phyloP scores from a whole-genome alignment of 2,329 filamentous ascomycete species.

The Scytalidium lignicola region DNA sequence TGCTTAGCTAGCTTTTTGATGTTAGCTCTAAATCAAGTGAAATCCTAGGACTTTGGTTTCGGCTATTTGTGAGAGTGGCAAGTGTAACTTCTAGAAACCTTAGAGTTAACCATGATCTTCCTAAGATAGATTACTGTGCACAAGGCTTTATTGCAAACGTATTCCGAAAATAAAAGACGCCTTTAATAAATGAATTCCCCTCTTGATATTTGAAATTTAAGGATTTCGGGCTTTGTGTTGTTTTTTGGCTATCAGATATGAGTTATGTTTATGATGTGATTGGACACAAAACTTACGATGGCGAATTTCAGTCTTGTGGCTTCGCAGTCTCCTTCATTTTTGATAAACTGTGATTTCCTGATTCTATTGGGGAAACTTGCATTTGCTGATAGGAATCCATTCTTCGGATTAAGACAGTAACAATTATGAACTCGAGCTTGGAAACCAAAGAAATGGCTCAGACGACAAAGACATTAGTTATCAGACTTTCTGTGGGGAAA shows the following conservation, averaged over 20 bases:
- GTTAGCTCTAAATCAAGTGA: slow-evolving; percentile 49
- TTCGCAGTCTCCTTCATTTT: slow-evolving; percentile 15
- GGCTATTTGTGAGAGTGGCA: slow-evolving; percentile 57
- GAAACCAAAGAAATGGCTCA: slow-evolving; percentile 23
- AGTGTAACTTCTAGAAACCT: slow-evolving; percentile 67
- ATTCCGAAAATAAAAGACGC: slow-evolving; percentile 72
- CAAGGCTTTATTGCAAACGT: slow-evolving; percentile 62
- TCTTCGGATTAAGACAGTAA: slow-evolving; percentile 20
- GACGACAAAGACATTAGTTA: slow-evolving; percentile 22
- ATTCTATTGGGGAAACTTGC: slow-evolving; percentile 19
- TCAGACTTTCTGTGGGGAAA: slow-evolving; percentile 14
- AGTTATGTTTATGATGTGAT: slow-evolving; percentile 53
- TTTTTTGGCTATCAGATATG: slow-evolving; percentile 37
- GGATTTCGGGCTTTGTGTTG: slow-evolving; percentile 38
- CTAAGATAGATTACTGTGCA: slow-evolving; percentile 52
- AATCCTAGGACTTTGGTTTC: slow-evolving; percentile 58
- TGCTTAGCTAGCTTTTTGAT: slow-evolving; percentile 30
- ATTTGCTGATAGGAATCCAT: slow-evolving; percentile 22
- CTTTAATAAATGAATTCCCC: slow-evolving; percentile 33
- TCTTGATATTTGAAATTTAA: slow-evolving; percentile 36
- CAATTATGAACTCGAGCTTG: slow-evolving; percentile 23
- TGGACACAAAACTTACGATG: slow-evolving; percentile 46
- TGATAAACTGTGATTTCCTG: slow-evolving; percentile 11
- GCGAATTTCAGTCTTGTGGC: slow-evolving; percentile 32
- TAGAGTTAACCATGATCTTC: slow-evolving; percentile 30